phyloP scores from a whole-genome alignment of 345 rosid species.

The Eucalyptus guilfoylei region DNA sequence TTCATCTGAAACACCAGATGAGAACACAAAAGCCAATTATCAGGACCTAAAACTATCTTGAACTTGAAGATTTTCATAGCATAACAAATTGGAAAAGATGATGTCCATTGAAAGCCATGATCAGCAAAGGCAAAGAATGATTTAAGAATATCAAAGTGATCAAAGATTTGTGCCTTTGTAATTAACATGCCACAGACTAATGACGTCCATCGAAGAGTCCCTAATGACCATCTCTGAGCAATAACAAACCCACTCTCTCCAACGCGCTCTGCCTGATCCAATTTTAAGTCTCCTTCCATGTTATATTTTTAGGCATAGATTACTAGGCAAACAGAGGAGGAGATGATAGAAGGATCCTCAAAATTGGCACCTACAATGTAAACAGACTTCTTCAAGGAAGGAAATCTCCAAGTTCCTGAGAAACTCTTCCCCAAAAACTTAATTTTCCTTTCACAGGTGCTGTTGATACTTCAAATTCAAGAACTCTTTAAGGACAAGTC shows the following conservation, averaged over 20 bases:
- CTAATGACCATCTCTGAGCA: neutral
- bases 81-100: neutral
- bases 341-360: neutral
- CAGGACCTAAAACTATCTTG: neutral
- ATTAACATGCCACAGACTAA: neutral
- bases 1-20: neutral
- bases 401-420: neutral
- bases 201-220: neutral
- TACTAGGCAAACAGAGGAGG: neutral
- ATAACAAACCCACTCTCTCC: neutral
- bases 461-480: neutral
- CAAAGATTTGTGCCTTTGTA: neutral
- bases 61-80: neutral
- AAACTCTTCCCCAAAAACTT: neutral
- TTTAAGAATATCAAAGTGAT: neutral
- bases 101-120: neutral
- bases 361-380: neutral
- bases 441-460: neutral
- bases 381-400: neutral
- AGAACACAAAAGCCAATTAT: neutral
- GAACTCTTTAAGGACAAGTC: neutral
- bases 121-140: neutral
- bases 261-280: neutral
- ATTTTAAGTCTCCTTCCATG: neutral
- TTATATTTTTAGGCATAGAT: neutral